Percentiles rank a stretch among this genome's conserved stretches.
Evolutionary conservation across 208 protist species (phyloP).

Genomic region (Trypanosoma melophagium): DNA sequence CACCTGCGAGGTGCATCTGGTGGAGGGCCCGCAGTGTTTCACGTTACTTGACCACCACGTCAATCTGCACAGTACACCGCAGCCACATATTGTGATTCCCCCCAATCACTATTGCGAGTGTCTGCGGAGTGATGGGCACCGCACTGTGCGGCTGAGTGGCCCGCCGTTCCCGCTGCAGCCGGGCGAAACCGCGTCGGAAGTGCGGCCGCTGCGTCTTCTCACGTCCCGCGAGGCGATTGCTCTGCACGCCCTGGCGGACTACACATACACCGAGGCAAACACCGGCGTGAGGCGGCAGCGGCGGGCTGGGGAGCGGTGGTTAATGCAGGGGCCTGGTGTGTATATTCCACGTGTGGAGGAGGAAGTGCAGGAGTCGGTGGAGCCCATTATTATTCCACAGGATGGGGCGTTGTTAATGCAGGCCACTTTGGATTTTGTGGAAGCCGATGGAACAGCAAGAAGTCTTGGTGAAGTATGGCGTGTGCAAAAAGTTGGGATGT

Average conservation of each 20-base stretch:
- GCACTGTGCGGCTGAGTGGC: constrained; percentile 76
- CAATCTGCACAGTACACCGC: constrained; percentile 32
- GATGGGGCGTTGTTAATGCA: constrained; percentile 49
- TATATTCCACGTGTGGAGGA: constrained; percentile 80
- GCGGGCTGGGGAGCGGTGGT: constrained; percentile 87
- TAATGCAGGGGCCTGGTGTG: constrained; percentile 37
- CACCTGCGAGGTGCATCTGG: constrained; percentile 74
- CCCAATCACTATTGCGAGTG: constrained; percentile 89
- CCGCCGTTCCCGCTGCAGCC: constrained; percentile 92
- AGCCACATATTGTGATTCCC: constrained; percentile 70
- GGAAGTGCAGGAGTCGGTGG: constrained; percentile 49
- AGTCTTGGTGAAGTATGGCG: constrained; percentile 45
- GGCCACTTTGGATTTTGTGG: constrained; percentile 34
- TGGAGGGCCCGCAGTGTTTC: constrained; percentile 87
- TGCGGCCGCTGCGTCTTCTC: constrained; percentile 58
- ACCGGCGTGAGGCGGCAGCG: constrained; percentile 15
- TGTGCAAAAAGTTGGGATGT: constrained; percentile 32
- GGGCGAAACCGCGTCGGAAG: constrained; percentile 51
- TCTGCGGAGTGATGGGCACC: constrained; percentile 51
- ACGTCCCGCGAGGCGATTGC: constrained; percentile 61
- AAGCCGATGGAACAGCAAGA: constrained; percentile 32
- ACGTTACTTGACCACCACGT: constrained; percentile 75
- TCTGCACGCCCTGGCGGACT: constrained; percentile 33
- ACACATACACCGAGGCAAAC: constrained; percentile 4
- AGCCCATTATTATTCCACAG: constrained; percentile 43